Evolutionary conservation across 2,329 filamentous ascomycete genomes (phyloP).

Genomic region (Aspergillus tamarii): DNA sequence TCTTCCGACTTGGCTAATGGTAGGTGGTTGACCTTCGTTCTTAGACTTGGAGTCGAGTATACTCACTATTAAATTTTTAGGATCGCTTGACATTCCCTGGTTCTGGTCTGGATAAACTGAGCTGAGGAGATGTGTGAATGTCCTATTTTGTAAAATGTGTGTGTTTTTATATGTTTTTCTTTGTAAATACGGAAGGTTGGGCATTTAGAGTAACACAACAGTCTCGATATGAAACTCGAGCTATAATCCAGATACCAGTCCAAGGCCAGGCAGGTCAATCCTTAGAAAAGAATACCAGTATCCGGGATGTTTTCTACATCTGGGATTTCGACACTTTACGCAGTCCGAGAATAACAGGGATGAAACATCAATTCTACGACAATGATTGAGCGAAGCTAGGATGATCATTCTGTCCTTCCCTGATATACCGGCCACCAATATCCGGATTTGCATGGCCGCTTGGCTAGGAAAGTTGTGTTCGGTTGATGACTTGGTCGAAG

Average conservation of each 20-base stretch:
- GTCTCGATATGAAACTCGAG: no score
- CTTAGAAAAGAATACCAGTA: neutral
- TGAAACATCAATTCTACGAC: neutral
- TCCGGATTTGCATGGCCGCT: neutral
- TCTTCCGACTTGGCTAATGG: constrained; percentile 20
- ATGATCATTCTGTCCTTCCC: neutral
- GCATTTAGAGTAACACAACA: no score
- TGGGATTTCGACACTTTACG: neutral
- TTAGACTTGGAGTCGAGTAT: neutral
- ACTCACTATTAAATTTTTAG: neutral
- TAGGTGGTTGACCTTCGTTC: constrained; percentile 9
- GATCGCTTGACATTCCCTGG: neutral
- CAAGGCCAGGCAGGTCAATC: neutral
- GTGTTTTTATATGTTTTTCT: neutral
- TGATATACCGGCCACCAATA: neutral
- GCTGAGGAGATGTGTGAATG: neutral
- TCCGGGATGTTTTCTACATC: neutral
- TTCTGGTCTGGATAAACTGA: neutral
- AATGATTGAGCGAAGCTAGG: neutral
- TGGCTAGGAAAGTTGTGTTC: neutral
- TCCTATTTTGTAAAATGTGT: neutral
- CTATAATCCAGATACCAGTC: neutral
- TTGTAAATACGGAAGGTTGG: neutral
- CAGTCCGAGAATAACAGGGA: neutral
- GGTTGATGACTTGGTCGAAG: neutral